Percentiles rank a stretch among this genome's conserved stretches.
These are phyloP conservation scores for Kitagawia praeruptora DNA, from an alignment of 129 eudicot species.

Conservation along the genomic window DNA sequence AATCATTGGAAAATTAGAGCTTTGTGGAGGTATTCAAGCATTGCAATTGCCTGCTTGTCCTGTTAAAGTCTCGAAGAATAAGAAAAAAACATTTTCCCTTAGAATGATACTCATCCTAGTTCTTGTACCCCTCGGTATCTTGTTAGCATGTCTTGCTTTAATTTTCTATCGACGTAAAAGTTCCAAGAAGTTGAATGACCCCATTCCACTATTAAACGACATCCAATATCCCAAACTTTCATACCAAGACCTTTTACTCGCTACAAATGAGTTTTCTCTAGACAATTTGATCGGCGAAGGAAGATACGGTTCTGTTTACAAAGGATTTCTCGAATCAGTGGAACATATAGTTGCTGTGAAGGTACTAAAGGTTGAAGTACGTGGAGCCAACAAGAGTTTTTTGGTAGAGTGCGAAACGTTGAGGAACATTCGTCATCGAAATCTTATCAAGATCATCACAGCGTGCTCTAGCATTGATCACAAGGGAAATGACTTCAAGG, in stretches of 20 bases:
- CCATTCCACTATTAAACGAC: neutral
- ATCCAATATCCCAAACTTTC: conserved; percentile 5
- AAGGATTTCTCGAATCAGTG: neutral
- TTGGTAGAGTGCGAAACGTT: conserved; percentile 14
- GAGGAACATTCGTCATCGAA: conserved; percentile 15
- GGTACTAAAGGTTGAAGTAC: conserved; percentile 10
- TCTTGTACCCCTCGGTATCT: neutral
- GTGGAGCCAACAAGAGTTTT: conserved; percentile 11
- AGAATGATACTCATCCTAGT: neutral
- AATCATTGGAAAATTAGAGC: neutral
- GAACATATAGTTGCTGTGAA: conserved; percentile 12
- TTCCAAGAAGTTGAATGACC: neutral
- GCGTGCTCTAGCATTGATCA: neutral
- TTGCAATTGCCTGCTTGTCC: neutral
- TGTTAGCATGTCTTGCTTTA: neutral
- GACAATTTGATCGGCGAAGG: conserved; percentile 12
- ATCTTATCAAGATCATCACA: conserved; percentile 13
- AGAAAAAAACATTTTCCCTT: neutral
- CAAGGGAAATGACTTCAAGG: conserved; percentile 10
- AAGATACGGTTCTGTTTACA: conserved; percentile 15
- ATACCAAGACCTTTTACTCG: conserved; percentile 6
- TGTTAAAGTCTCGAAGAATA: neutral
- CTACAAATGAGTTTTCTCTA: conserved; percentile 8
- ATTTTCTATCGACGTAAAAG: neutral
- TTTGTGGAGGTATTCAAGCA: neutral